These are phyloP conservation scores for Striga asiatica DNA, from an alignment of 257 asterid genomes.

Conservation along the genomic window DNA sequence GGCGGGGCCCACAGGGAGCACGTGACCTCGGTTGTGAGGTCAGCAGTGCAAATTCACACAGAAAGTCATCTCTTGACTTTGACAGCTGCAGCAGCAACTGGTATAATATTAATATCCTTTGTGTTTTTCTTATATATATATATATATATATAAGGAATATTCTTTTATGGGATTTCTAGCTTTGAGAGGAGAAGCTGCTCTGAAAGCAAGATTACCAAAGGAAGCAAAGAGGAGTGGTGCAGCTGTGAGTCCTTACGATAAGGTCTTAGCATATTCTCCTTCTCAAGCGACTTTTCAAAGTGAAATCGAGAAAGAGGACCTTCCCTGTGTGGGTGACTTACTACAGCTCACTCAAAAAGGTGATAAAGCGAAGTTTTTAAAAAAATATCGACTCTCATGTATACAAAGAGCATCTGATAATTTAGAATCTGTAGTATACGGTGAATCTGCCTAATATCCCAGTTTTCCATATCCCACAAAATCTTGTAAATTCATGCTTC, in stretches of 20 bases:
- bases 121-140: neutral
- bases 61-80: slow-evolving; percentile 67
- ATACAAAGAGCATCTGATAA: too few relatives aligned
- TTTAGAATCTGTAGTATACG: too few relatives aligned
- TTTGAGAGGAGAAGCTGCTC: slow-evolving; percentile 74
- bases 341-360: slow-evolving; percentile 67
- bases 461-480: too few relatives aligned
- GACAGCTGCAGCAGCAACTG: slow-evolving; percentile 92
- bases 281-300: slow-evolving; percentile 23
- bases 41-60: slow-evolving; percentile 53
- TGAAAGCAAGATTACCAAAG: slow-evolving; percentile 63
- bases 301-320: slow-evolving; percentile 34
- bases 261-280: slow-evolving; percentile 34
- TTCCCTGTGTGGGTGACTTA: slow-evolving; percentile 65
- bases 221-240: slow-evolving; percentile 79
- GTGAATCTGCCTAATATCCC: too few relatives aligned
- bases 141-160: neutral
- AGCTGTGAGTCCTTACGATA: slow-evolving; percentile 65
- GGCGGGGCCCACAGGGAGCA: slow-evolving; percentile 49
- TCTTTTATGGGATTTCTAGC: slow-evolving; percentile 32
- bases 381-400: too few relatives aligned
- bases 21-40: slow-evolving; percentile 47
- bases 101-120: slow-evolving; percentile 18
- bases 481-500: too few relatives aligned
- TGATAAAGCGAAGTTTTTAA: too few relatives aligned